phyloP scores from a whole-genome alignment of 345 rosid genomes.

The Eucalyptus pumila region DNA sequence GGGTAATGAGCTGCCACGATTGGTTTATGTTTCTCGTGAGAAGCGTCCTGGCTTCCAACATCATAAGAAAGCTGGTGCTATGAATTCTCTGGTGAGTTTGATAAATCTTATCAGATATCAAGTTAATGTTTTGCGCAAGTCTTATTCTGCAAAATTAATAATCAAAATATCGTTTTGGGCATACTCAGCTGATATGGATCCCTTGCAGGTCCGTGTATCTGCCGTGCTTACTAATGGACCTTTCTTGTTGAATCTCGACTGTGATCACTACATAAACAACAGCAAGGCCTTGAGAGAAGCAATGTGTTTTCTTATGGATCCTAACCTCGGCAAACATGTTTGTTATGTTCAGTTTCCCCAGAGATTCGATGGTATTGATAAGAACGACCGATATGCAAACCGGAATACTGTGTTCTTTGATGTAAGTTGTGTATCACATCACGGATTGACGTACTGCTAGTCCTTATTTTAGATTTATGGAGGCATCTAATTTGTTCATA shows the following conservation, averaged over 20 bases:
- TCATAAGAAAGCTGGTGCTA: conserved; percentile 96
- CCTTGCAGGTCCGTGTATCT: conserved; percentile 72
- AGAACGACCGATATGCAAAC: conserved; percentile 82
- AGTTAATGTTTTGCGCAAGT: neutral
- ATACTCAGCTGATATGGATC: neutral
- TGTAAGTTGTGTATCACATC: conserved; percentile 29
- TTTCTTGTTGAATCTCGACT: conserved; percentile 86
- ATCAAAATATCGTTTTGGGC: neutral
- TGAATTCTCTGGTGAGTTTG: conserved; percentile 72
- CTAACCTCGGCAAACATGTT: conserved; percentile 73
- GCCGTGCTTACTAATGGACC: conserved; percentile 92
- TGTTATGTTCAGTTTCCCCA: conserved; percentile 94
- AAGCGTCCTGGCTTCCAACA: conserved; percentile 94
- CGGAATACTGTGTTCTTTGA: conserved; percentile 92
- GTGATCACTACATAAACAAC: conserved; percentile 90
- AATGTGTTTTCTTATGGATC: conserved; percentile 95
- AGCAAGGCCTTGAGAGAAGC: conserved; percentile 93
- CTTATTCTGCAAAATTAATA: neutral
- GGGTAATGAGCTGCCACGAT: conserved; percentile 77
- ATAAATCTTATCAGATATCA: neutral
- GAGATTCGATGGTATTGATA: conserved; percentile 91
- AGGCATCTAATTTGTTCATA: neutral
- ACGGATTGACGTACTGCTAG: neutral
- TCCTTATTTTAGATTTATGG: neutral
- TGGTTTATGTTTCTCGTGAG: conserved; percentile 91